These are phyloP conservation scores for Rubia balearica DNA, from an alignment of 305 asterid genomes.

Conservation along the genomic window DNA sequence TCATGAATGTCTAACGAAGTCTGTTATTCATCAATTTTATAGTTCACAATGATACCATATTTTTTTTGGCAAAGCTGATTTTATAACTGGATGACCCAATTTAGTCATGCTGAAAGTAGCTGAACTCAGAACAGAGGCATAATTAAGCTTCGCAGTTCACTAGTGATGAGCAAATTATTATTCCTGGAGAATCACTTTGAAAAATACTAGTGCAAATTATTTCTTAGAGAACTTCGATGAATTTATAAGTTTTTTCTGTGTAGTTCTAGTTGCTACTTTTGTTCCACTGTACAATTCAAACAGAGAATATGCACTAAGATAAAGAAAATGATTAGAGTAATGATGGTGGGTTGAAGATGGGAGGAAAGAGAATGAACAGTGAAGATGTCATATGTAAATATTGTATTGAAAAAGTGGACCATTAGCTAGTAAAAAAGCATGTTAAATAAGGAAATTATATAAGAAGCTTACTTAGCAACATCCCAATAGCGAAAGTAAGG, in stretches of 20 bases:
- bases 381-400: no score
- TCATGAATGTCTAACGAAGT: not conserved
- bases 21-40: not conserved
- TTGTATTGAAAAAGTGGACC: not conserved
- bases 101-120: not conserved
- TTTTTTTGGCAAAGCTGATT: not conserved
- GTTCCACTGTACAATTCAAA: not conserved
- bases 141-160: not conserved
- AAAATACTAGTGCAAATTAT: not conserved
- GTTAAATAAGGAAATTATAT: no score
- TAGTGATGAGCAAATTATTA: not conserved
- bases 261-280: not conserved
- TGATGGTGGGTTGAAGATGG: not conserved
- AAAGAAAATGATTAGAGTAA: not conserved
- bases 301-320: not conserved
- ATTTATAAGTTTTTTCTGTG: not conserved
- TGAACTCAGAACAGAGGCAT: not conserved
- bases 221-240: not conserved
- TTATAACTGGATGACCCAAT: no score
- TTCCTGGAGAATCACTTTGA: not conserved
- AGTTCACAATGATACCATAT: not conserved
- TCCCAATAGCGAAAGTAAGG: no score
- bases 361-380: not conserved
- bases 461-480: no score
- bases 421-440: no score